phyloP scores from a whole-genome alignment of 306 rosid species.

The Comarum palustre region DNA sequence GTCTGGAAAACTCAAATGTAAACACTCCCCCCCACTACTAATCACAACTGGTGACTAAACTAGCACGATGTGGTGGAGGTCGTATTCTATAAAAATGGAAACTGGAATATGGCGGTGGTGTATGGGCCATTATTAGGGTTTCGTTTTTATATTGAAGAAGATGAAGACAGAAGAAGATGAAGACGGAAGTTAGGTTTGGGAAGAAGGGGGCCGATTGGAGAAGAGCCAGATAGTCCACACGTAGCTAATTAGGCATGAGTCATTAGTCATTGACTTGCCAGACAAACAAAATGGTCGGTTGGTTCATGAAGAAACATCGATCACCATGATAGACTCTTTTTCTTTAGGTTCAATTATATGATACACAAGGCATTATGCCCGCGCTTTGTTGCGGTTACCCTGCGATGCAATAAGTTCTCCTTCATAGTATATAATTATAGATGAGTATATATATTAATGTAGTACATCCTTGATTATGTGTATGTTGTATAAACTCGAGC shows the following conservation, averaged over 20 bases:
- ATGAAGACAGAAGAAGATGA: not conserved
- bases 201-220: not conserved
- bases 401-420: no score
- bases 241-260: not conserved
- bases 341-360: not conserved
- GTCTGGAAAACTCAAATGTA: not conserved
- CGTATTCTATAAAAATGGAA: not conserved
- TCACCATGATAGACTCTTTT: not conserved
- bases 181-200: not conserved
- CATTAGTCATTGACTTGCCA: not conserved
- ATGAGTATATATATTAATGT: no score
- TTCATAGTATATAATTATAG: no score
- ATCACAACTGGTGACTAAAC: not conserved
- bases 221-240: conserved; percentile 2
- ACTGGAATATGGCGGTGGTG: conserved; percentile 1
- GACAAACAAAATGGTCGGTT: conserved; percentile 8
- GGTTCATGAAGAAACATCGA: not conserved
- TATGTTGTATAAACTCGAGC: no score
- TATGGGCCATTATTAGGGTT: conserved; percentile 15
- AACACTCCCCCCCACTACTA: not conserved
- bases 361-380: no score
- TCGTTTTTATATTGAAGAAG: not conserved
- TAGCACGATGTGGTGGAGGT: conserved; percentile 4
- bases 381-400: no score
- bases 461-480: no score